Evolutionary conservation across 2,329 filamentous ascomycete genomes (phyloP), one percentile per base, ranked within the genome.

Genomic region (Curvularia sp.): DNA sequence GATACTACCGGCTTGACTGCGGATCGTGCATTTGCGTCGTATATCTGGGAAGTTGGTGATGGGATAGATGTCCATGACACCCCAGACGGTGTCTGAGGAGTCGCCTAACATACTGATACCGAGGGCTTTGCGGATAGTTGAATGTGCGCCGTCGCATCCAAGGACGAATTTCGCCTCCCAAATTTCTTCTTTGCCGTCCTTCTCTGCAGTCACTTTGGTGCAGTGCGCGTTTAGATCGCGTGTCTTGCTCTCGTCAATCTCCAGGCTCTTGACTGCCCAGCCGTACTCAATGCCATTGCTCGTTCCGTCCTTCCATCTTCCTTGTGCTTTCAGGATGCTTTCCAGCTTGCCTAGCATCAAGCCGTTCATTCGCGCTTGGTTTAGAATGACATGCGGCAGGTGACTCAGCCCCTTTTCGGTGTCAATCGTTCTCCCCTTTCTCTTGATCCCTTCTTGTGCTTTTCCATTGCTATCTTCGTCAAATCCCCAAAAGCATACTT

Each of bases 301-400:
- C 15, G 50, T 35, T 2, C 58, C 58, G 38, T 60, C 5, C 31
- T 61, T 26, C 76, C 75, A 51, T 74, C 76, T 55, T 18, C 63
- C 62, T 26, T 66, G 60, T 46, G 64, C 64, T 50, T 57, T 62
- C 42, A 71, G 44, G 8, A 75, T 72, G 53, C 74, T 72, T 42
- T 78, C 70, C 78, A 88, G 83, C 61, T 81, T 80, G 3, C 79
- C 76, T 33, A 88, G 79, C 69, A 90, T 77, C 18, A 89, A 2
- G 78, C 49, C 79, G 67, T 92, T 89, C 65, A 91, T 86, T 3
- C 88, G 83, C 13, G 89, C 89, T 74, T 92, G 89, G 66, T 91
- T 89, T 46, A 93, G 70, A 9, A 90, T 87, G 2, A 88, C 84
- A 74, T 91, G 86, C 50, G 87, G 86, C 63, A 89, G 87, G 39